phyloP scores from a whole-genome alignment of 108 stramenopile species.

The Skeletonema grethae region DNA sequence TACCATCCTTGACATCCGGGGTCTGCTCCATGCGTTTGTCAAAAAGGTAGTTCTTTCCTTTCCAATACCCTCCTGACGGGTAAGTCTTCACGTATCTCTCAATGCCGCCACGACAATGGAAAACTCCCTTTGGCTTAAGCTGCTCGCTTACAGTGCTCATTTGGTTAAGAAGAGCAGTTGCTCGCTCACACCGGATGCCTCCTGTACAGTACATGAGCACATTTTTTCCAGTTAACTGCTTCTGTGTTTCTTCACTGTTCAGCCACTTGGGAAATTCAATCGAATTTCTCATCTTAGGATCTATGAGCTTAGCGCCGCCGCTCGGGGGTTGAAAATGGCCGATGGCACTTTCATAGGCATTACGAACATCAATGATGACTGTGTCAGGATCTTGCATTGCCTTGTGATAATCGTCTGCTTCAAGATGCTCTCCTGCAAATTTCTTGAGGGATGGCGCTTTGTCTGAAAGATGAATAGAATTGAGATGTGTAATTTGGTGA shows the following conservation, averaged over 20 bases:
- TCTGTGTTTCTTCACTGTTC: slow-evolving; percentile 59
- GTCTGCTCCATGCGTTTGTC: slow-evolving; percentile 81
- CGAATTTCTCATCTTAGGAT: slow-evolving; percentile 75
- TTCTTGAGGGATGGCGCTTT: slow-evolving; percentile 63
- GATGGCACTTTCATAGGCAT: slow-evolving; percentile 75
- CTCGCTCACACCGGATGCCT: slow-evolving; percentile 79
- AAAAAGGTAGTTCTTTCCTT: slow-evolving; percentile 85
- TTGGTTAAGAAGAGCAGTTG: slow-evolving; percentile 74
- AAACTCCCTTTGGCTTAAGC: slow-evolving; percentile 65
- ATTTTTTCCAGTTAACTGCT: slow-evolving; percentile 70
- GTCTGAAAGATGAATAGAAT: slow-evolving; percentile 7
- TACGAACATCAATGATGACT: slow-evolving; percentile 86
- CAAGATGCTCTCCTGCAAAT: slow-evolving; percentile 69
- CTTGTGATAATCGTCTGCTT: slow-evolving; percentile 78
- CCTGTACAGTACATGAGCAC: slow-evolving; percentile 72
- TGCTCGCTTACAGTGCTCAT: slow-evolving; percentile 45
- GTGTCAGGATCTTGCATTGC: slow-evolving; percentile 67
- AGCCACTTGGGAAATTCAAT: slow-evolving; percentile 82
- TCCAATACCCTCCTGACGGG: slow-evolving; percentile 79
- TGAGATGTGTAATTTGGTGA: not conserved
- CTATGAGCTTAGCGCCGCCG: slow-evolving; percentile 64
- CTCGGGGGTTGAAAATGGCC: slow-evolving; percentile 69
- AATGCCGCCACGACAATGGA: slow-evolving; percentile 79
- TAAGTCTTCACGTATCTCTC: slow-evolving; percentile 65
- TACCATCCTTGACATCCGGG: slow-evolving; percentile 40